These are phyloP conservation scores for Microbotryum saponariae DNA, from an alignment of 1,284 basidiomycete genomes.

Conservation along the genomic window DNA sequence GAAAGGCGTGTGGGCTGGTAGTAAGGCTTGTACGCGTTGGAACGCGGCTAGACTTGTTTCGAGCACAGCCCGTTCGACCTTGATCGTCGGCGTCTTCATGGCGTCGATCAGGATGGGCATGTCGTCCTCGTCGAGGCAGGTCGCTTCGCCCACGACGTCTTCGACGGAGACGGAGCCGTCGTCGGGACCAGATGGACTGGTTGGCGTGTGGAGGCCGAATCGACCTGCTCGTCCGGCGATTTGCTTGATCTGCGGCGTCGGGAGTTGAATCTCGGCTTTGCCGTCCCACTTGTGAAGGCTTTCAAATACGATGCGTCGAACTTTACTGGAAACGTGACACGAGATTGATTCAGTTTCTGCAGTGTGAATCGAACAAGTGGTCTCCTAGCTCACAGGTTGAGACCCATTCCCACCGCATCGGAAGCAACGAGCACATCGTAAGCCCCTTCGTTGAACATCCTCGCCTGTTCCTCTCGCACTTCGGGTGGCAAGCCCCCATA, in stretches of 20 bases:
- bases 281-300: slow-evolving; percentile 68
- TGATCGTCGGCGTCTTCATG: slow-evolving; percentile 45
- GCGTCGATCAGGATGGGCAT: slow-evolving; percentile 54
- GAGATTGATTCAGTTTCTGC: neutral
- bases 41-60: slow-evolving; percentile 41
- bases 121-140: slow-evolving; percentile 62
- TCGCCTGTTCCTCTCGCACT: slow-evolving; percentile 77
- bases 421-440: slow-evolving; percentile 82
- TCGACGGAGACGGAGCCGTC: slow-evolving; percentile 39
- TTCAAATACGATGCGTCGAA: slow-evolving; percentile 82
- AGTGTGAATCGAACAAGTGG: neutral
- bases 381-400: slow-evolving; percentile 67
- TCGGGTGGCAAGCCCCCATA: slow-evolving; percentile 87
- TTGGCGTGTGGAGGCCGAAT: slow-evolving; percentile 59
- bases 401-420: slow-evolving; percentile 90
- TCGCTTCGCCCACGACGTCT: slow-evolving; percentile 53
- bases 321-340: slow-evolving; percentile 55
- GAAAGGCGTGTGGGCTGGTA: slow-evolving; percentile 41
- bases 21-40: slow-evolving; percentile 41
- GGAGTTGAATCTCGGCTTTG: slow-evolving; percentile 50
- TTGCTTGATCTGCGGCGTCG: slow-evolving; percentile 82
- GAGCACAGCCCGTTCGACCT: slow-evolving; percentile 46
- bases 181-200: slow-evolving; percentile 27
- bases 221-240: slow-evolving; percentile 94
- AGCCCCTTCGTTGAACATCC: slow-evolving; percentile 72